These are phyloP conservation scores for Apiotrichum siamense DNA, from an alignment of 1,284 basidiomycete species.

Conservation along the genomic window DNA sequence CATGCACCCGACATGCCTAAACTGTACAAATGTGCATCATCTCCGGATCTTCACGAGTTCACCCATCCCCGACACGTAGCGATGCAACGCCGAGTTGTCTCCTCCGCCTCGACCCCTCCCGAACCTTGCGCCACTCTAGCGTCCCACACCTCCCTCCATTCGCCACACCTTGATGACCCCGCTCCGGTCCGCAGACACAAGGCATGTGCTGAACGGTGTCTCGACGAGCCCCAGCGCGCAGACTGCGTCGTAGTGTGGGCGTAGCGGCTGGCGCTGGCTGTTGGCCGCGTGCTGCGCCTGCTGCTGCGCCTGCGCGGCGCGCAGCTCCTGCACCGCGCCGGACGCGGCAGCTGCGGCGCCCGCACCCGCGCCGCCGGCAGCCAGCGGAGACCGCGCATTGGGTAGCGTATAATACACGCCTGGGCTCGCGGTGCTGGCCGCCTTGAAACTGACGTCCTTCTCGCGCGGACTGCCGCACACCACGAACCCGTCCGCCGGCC, in stretches of 20 bases:
- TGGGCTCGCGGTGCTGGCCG: conserved; percentile 2
- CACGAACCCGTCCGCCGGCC: conserved; percentile 35
- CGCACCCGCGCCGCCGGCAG: not conserved
- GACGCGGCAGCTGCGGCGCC: not conserved
- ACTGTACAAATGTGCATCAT: too few relatives aligned
- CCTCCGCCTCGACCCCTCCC: too few relatives aligned
- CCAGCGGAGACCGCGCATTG: conserved; percentile 17
- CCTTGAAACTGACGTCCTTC: conserved; percentile 41
- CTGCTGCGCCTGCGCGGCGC: not conserved
- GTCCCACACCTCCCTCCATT: conserved; percentile 32
- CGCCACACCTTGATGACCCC: conserved; percentile 47
- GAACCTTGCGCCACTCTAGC: too few relatives aligned
- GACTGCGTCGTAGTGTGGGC: conserved; percentile 46
- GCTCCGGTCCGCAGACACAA: conserved; percentile 42
- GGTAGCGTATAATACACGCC: conserved; percentile 28
- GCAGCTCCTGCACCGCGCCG: too few relatives aligned
- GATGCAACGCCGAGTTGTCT: too few relatives aligned
- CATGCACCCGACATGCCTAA: too few relatives aligned
- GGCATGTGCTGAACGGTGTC: conserved; percentile 43
- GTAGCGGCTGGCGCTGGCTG: conserved; percentile 34
- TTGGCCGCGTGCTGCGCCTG: conserved; percentile 11
- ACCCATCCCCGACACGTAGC: too few relatives aligned
- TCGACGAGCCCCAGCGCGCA: conserved; percentile 39
- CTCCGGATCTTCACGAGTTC: too few relatives aligned
- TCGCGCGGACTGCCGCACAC: conserved; percentile 43